These are phyloP conservation scores for Tympanopsis confertula DNA, from an alignment of 2,329 filamentous ascomycete genomes.

Conservation along the genomic window DNA sequence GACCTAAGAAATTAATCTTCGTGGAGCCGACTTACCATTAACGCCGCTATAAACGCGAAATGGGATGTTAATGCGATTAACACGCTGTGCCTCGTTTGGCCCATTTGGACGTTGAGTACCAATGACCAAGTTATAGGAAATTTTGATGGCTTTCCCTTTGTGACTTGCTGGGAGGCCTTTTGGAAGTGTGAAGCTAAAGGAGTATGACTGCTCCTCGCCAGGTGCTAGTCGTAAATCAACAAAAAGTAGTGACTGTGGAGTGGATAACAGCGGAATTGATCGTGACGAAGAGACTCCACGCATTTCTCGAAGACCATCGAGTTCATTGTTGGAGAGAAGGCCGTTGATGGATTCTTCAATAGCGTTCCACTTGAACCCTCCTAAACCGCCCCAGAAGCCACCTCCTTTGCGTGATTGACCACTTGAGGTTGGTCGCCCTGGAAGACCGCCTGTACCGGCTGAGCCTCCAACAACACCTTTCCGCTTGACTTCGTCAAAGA, in stretches of 20 bases:
- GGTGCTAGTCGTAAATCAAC: constrained; percentile 58
- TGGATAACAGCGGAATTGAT: constrained; percentile 58
- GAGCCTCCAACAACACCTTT: constrained; percentile 60
- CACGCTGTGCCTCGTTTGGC: constrained; percentile 39
- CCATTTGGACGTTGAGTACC: constrained; percentile 56
- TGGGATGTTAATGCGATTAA: constrained; percentile 58
- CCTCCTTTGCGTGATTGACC: constrained; percentile 16
- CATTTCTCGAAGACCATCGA: constrained; percentile 64
- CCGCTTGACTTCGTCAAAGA: constrained; percentile 64
- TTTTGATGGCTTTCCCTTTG: constrained; percentile 61
- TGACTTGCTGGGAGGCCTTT: constrained; percentile 60
- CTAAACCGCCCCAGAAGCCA: constrained; percentile 14
- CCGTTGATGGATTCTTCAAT: constrained; percentile 60
- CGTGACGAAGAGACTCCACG: constrained; percentile 52
- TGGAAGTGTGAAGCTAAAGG: constrained; percentile 56
- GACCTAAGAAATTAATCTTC: background rate
- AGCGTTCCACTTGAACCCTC: constrained; percentile 47
- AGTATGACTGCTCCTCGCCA: constrained; percentile 57
- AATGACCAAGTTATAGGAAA: constrained; percentile 58
- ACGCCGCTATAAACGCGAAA: constrained; percentile 63
- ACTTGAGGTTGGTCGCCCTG: constrained; percentile 50
- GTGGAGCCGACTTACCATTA: constrained; percentile 28
- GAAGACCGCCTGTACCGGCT: constrained; percentile 24
- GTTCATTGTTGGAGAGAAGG: constrained; percentile 52
- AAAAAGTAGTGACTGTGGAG: constrained; percentile 63